Evolutionary conservation across 179 eudicot species (phyloP), one percentile per base, ranked within the genome.

Genomic region (Amaranthus tricolor): DNA sequence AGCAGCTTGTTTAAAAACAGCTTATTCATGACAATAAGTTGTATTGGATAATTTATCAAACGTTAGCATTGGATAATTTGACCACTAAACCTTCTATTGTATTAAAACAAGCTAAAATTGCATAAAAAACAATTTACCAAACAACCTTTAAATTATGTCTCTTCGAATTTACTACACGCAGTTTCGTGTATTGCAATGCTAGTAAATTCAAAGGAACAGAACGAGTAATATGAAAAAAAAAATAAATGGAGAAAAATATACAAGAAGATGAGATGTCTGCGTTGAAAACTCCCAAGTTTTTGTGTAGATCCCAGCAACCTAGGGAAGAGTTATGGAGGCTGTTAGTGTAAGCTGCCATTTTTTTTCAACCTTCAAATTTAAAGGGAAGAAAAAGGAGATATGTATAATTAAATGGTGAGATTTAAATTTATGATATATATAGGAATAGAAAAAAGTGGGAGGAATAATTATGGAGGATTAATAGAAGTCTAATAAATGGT

Each of bases 231-330:
- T 20, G 16, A 52, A 58, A 20, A 12, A 11, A 4, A 58, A 66
- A 64, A 2, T 16, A 24, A 40, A 75, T 19, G 59, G 20, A 73
- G 7, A 7, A 59, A 62, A 40, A 17, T n/a, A 68, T 69, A 44
- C 31, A 45, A 54, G 56, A 51, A 21, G 56, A 8, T 58, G 83
- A 84, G 57, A 85, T 84, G 86, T 91, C 88, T 81, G 89, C 83
- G 85, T 89, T 88, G 88, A 84, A 69, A 84, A 86, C 75, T 88
- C 84, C 89, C 82, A 89, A 85, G 74, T 70, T 31, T 31, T 31
- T 76, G 81, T 75, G 79, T 71, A 76, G 73, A 79, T 79, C 82
- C 82, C 65, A 79, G 78, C 60, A 80, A 71, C 83, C 83, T 80
- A 80, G 83, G 83, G 82, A 79, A 75, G 76, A 71, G 76, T 14